Percentiles rank a stretch among this genome's conserved stretches.
These are phyloP conservation scores for Debaryomyces nepalensis DNA, from an alignment of 1,139 yeast genomes.

Conservation along the genomic window DNA sequence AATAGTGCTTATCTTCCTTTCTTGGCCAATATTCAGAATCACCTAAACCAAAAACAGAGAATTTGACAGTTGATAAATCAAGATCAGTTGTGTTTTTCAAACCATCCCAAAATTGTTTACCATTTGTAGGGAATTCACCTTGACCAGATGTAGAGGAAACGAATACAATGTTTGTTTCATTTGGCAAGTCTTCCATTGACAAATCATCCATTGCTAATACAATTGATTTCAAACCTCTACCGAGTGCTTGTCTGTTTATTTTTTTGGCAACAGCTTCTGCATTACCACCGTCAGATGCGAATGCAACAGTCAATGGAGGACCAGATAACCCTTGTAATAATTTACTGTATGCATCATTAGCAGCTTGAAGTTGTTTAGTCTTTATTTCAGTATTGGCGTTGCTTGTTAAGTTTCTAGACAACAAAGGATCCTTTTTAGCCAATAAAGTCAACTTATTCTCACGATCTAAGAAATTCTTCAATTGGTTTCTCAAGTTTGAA, in stretches of 20 bases:
- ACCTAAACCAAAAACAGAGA: constrained; percentile 88
- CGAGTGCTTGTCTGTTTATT: constrained; percentile 80
- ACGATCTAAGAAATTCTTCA: constrained; percentile 81
- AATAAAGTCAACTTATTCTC: constrained; percentile 85
- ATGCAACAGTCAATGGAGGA: constrained; percentile 88
- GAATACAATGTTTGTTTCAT: constrained; percentile 81
- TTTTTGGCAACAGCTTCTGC: constrained; percentile 86
- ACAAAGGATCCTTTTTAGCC: constrained; percentile 70
- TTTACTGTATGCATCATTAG: constrained; percentile 77
- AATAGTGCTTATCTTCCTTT: constrained; percentile 91
- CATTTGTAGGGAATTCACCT: constrained; percentile 97
- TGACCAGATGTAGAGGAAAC: constrained; percentile 94
- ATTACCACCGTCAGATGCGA: constrained; percentile 95
- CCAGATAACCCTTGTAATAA: constrained; percentile 88
- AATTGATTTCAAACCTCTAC: constrained; percentile 81
- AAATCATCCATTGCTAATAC: constrained; percentile 86
- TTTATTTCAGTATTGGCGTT: constrained; percentile 65
- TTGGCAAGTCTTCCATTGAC: constrained; percentile 76
- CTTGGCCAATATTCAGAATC: constrained; percentile 98
- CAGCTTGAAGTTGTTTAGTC: constrained; percentile 64
- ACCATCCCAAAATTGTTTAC: constrained; percentile 88
- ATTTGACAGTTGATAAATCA: constrained; percentile 71
- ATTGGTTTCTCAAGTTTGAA: constrained; percentile 74
- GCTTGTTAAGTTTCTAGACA: constrained; percentile 72
- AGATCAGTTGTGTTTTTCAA: constrained; percentile 70